Conservation (phyloP, 2,329 filamentous ascomycete genomes). For the Aureobasidium melanogenum region DNA sequence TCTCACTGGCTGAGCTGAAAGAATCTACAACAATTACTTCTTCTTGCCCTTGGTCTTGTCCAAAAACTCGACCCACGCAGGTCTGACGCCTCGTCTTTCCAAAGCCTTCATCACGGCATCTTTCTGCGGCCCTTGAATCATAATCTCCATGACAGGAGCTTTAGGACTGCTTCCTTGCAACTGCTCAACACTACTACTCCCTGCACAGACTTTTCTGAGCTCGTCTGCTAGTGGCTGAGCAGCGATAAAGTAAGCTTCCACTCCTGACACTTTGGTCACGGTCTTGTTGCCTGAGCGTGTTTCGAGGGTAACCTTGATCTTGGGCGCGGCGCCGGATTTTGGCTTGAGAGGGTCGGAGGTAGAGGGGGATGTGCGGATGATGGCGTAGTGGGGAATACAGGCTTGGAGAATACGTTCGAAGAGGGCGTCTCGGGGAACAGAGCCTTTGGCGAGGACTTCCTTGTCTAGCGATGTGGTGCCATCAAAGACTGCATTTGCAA, state of each 20-base stretch:
- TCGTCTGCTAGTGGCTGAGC: conserved; percentile 55
- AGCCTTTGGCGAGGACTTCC: conserved; percentile 48
- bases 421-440: conserved; percentile 51
- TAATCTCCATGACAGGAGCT: conserved; percentile 56
- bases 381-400: conserved; percentile 48
- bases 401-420: conserved; percentile 50
- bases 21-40: conserved; percentile 16
- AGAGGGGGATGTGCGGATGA: conserved; percentile 41
- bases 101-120: conserved; percentile 52
- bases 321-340: conserved; percentile 52
- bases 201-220: conserved; percentile 57
- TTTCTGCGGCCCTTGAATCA: conserved; percentile 59
- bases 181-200: conserved; percentile 56
- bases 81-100: conserved; percentile 49
- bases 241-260: conserved; percentile 54
- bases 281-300: conserved; percentile 59
- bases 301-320: conserved; percentile 51
- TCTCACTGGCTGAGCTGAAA: no score
- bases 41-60: conserved; percentile 63
- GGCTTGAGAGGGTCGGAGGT: conserved; percentile 41
- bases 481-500: conserved; percentile 53
- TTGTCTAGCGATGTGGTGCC: conserved; percentile 45
- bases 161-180: conserved; percentile 51
- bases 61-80: conserved; percentile 53
- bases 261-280: conserved; percentile 52